Percentiles rank a stretch among this genome's conserved stretches.
These are phyloP conservation scores for Hippophae rhamnoides DNA, from an alignment of 306 rosid species.

Conservation along the genomic window DNA sequence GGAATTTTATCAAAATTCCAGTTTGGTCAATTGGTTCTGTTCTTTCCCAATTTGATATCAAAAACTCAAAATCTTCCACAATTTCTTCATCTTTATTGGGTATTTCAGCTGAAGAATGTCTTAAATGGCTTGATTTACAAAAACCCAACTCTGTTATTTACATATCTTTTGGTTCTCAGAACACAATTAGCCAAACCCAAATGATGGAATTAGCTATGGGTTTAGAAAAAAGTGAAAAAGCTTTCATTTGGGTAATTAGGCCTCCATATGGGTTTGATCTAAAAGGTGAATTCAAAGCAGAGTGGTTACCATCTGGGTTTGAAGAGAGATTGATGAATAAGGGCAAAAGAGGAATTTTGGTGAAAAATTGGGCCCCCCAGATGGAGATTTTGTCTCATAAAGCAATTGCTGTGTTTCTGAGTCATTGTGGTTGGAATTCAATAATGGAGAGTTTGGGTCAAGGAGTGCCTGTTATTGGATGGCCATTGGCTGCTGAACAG, in stretches of 20 bases:
- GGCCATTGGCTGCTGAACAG: conserved; percentile 83
- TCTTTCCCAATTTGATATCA: conserved; percentile 14
- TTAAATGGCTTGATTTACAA: conserved; percentile 43
- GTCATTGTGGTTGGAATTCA: conserved; percentile 94
- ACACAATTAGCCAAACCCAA: conserved; percentile 44
- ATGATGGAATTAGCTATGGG: conserved; percentile 69
- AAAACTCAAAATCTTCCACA: conserved; percentile 5
- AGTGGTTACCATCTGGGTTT: conserved; percentile 62
- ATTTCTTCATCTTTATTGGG: conserved; percentile 21
- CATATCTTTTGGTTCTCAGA: conserved; percentile 79
- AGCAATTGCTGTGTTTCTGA: conserved; percentile 48
- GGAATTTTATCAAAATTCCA: conserved; percentile 26
- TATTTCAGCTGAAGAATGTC: conserved; percentile 33
- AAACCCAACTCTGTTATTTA: conserved; percentile 43
- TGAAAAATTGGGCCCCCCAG: conserved; percentile 73
- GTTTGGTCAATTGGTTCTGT: conserved; percentile 57
- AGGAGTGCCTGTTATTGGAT: conserved; percentile 70
- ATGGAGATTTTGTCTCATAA: conserved; percentile 57
- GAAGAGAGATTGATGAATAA: conserved; percentile 39
- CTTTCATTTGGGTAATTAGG: conserved; percentile 64
- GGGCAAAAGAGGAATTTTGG: conserved; percentile 33
- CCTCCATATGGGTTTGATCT: conserved; percentile 62
- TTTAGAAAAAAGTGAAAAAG: conserved; percentile 41
- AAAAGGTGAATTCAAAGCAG: conserved; percentile 29
- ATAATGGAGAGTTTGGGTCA: conserved; percentile 57